Evolutionary conservation across 345 rosid genomes (phyloP).

Genomic region (Boechera divaricarpa): DNA sequence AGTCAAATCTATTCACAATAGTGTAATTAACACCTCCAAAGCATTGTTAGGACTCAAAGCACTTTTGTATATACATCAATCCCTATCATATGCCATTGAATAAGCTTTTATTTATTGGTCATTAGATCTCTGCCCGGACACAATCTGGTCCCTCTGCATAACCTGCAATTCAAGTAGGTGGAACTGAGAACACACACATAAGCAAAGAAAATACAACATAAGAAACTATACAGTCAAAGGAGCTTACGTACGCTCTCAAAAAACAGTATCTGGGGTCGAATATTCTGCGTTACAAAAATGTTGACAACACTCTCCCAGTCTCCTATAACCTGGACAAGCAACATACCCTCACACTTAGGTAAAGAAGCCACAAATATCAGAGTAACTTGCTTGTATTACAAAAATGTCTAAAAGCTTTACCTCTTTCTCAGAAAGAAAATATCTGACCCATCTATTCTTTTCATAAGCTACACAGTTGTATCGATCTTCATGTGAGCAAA

Average conservation of each 20-base stretch:
- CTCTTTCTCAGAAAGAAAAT: neutral
- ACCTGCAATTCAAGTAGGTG: conserved; percentile 17
- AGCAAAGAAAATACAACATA: too few species aligned
- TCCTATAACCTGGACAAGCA: conserved; percentile 26
- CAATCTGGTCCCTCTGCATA: neutral
- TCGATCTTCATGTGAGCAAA: conserved; percentile 12
- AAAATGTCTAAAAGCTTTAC: conserved; percentile 18
- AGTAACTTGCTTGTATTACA: neutral
- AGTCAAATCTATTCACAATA: too few species aligned
- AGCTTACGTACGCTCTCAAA: neutral
- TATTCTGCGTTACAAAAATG: neutral
- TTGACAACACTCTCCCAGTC: conserved; percentile 8
- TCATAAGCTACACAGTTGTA: conserved; percentile 27
- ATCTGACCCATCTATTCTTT: conserved; percentile 16
- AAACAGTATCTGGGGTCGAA: neutral
- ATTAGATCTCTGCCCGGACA: neutral
- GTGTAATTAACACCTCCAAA: too few species aligned
- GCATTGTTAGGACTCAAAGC: neutral
- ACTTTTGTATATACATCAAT: neutral
- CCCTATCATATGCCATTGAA: neutral
- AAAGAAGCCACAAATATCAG: neutral
- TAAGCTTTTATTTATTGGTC: too few species aligned
- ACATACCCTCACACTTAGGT: neutral
- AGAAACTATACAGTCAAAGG: neutral
- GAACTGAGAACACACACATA: conserved; percentile 4